These are phyloP conservation scores for Quercus glauca DNA, from an alignment of 306 rosid species.

Conservation along the genomic window DNA sequence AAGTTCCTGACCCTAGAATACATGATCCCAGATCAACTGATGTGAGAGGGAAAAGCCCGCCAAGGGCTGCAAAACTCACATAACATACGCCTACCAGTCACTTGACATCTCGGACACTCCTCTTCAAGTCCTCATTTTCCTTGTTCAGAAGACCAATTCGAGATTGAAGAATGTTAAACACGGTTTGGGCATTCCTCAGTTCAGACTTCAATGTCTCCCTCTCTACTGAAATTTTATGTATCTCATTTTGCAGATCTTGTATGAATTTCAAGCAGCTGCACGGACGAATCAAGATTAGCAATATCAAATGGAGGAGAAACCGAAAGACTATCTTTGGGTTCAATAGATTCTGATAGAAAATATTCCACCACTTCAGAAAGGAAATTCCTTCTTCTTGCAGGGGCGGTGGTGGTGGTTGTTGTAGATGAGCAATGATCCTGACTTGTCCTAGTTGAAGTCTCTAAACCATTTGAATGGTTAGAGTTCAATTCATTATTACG, in stretches of 20 bases:
- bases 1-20: too few species aligned
- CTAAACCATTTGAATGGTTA: slow-evolving; percentile 54
- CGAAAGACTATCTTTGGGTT: slow-evolving; percentile 47
- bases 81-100: too few species aligned
- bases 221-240: too few species aligned
- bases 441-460: slow-evolving; percentile 48
- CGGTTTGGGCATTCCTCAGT: too few species aligned
- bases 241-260: slow-evolving; percentile 45
- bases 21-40: too few species aligned
- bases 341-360: slow-evolving; percentile 75
- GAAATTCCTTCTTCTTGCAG: slow-evolving; percentile 56
- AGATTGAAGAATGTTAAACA: too few species aligned
- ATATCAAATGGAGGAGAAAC: slow-evolving; percentile 43
- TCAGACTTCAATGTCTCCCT: too few species aligned
- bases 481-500: slow-evolving; percentile 49
- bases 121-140: too few species aligned
- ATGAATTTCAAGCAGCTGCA: slow-evolving; percentile 67
- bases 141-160: too few species aligned
- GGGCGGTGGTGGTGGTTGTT: slow-evolving; percentile 13
- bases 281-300: slow-evolving; percentile 37
- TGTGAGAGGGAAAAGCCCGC: too few species aligned
- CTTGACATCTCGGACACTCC: too few species aligned
- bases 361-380: slow-evolving; percentile 85
- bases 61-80: too few species aligned
- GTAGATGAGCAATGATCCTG: slow-evolving; percentile 78